phyloP scores from a whole-genome alignment of 1,284 basidiomycete species.

The Papiliotrema terrestris region DNA sequence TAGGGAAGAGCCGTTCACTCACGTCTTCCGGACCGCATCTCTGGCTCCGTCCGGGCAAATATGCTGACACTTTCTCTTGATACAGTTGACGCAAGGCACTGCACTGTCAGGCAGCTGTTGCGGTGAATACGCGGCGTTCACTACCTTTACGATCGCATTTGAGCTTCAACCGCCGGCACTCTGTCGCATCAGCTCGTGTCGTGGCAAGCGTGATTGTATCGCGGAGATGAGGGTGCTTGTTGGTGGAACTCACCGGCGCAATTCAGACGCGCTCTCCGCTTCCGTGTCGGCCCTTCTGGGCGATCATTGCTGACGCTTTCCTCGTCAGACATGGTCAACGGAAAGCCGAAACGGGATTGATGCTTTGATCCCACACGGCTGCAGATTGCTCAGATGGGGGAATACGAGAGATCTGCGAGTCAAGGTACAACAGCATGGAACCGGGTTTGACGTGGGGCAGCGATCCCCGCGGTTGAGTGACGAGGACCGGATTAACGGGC shows the following conservation, averaged over 20 bases:
- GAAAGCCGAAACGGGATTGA: too few species aligned
- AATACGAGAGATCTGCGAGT: too few species aligned
- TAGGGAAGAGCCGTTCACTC: too few species aligned
- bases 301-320: not conserved
- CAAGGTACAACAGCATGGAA: too few species aligned
- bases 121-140: not conserved
- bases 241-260: conserved; percentile 1
- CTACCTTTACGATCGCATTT: conserved; percentile 22
- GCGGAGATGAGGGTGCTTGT: not conserved
- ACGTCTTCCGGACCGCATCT: conserved; percentile 10
- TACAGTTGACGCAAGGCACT: conserved; percentile 28
- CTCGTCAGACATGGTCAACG: conserved; percentile 2
- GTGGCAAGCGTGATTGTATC: not conserved
- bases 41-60: conserved; percentile 23
- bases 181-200: conserved; percentile 3
- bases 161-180: conserved; percentile 20
- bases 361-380: too few species aligned
- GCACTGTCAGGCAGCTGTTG: not conserved
- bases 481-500: too few species aligned
- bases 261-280: conserved; percentile 5
- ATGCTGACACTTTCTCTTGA: conserved; percentile 23
- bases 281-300: not conserved
- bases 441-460: too few species aligned
- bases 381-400: too few species aligned
- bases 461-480: too few species aligned